A percentile compares a stretch with the other conserved stretches of the same genome.
Conservation (phyloP, 1,139 yeast species). For the Candida labiduridarum region DNA sequence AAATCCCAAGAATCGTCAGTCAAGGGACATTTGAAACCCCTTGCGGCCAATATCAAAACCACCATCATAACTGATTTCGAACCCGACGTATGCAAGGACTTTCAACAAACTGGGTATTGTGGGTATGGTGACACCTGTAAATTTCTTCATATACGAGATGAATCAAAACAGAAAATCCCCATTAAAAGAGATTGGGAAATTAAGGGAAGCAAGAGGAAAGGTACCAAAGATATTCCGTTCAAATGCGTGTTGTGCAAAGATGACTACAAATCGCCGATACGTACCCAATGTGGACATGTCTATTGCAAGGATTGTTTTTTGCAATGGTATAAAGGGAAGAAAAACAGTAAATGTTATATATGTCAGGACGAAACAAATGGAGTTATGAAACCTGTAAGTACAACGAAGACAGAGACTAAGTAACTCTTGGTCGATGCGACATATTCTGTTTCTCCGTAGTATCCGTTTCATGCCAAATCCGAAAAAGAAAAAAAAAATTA, state of each 20-base stretch:
- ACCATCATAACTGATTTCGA: slow-evolving; percentile 86
- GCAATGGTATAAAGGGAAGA: slow-evolving; percentile 45
- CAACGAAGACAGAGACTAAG: background rate
- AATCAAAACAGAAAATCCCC: slow-evolving; percentile 75
- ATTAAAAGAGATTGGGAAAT: slow-evolving; percentile 74
- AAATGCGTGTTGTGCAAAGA: slow-evolving; percentile 65
- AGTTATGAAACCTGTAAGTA: slow-evolving; percentile 28
- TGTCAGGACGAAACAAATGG: slow-evolving; percentile 66
- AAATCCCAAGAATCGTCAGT: background rate
- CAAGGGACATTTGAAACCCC: slow-evolving; percentile 20
- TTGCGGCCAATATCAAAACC: slow-evolving; percentile 60
- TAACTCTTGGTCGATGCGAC: background rate
- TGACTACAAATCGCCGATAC: slow-evolving; percentile 60
- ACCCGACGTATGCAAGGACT: slow-evolving; percentile 95
- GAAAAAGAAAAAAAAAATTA: background rate
- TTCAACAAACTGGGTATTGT: slow-evolving; percentile 88
- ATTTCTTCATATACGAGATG: slow-evolving; percentile 87
- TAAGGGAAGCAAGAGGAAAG: slow-evolving; percentile 17
- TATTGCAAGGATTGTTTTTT: slow-evolving; percentile 70
- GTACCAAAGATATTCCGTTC: slow-evolving; percentile 49
- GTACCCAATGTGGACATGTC: slow-evolving; percentile 65
- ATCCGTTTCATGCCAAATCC: background rate
- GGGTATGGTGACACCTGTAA: slow-evolving; percentile 99
- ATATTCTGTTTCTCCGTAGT: background rate
- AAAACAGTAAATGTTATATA: slow-evolving; percentile 49